phyloP scores from a whole-genome alignment of 257 asterid species.

The Linderniella brevidens region DNA sequence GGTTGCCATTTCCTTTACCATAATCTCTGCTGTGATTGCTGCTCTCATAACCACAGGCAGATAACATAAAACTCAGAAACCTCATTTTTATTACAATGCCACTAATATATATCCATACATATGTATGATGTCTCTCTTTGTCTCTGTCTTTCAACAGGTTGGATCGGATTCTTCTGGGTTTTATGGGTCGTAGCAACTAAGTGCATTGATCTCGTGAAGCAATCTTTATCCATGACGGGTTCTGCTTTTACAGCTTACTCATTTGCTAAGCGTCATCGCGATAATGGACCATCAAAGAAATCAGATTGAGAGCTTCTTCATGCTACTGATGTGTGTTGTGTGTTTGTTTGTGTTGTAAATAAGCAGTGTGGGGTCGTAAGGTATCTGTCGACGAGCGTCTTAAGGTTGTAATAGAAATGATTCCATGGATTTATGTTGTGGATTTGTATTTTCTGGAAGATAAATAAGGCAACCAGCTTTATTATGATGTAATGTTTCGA shows the following conservation, averaged over 20 bases:
- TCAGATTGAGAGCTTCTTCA: slow-evolving; percentile 10
- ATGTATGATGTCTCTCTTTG: not conserved
- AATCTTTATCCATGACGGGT: slow-evolving; percentile 35
- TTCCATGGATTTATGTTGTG: not conserved
- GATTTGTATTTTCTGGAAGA: no score
- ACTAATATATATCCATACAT: slow-evolving; percentile 1
- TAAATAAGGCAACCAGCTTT: no score
- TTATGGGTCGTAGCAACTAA: slow-evolving; percentile 43
- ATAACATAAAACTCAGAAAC: slow-evolving; percentile 1
- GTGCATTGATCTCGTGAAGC: slow-evolving; percentile 37
- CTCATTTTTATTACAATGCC: not conserved
- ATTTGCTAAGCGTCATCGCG: slow-evolving; percentile 15
- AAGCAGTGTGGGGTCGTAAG: no score
- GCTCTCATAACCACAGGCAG: slow-evolving; percentile 53
- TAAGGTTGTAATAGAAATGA: no score
- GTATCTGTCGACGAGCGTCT: no score
- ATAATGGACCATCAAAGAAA: slow-evolving; percentile 3
- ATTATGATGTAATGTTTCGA: no score
- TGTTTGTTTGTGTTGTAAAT: no score
- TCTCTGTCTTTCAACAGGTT: slow-evolving; percentile 29
- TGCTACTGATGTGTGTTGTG: no score
- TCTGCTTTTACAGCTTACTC: slow-evolving; percentile 48
- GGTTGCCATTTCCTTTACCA: slow-evolving; percentile 38
- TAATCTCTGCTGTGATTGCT: slow-evolving; percentile 39
- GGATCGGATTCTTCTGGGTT: slow-evolving; percentile 60